phyloP scores from a whole-genome alignment of 352 stramenopile genomes.

The Phytophthora litchii region DNA sequence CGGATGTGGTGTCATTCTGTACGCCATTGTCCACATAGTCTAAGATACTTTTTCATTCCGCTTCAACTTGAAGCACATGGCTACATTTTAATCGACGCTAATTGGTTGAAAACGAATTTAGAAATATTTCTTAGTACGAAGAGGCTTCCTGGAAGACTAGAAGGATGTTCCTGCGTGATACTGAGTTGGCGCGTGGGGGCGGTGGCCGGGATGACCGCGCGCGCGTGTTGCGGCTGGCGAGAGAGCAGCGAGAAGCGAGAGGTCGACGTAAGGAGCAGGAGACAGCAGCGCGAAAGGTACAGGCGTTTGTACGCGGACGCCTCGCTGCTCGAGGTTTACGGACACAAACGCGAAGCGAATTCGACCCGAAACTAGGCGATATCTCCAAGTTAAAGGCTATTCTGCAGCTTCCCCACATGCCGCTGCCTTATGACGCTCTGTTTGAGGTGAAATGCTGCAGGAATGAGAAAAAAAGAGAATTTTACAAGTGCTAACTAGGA shows the following conservation, averaged over 20 bases:
- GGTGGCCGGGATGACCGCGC: slow-evolving; percentile 39
- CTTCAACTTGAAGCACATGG: slow-evolving; percentile 22
- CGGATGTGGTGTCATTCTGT: slow-evolving; percentile 72
- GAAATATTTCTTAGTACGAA: neutral
- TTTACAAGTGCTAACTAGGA: too few relatives aligned
- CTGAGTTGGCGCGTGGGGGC: slow-evolving; percentile 43
- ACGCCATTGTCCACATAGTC: slow-evolving; percentile 53
- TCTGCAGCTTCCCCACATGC: slow-evolving; percentile 55
- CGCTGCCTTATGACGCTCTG: slow-evolving; percentile 54
- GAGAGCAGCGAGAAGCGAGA: slow-evolving; percentile 48
- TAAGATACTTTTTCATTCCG: neutral
- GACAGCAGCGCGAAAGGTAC: slow-evolving; percentile 35
- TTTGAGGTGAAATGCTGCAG: slow-evolving; percentile 39
- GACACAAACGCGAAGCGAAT: slow-evolving; percentile 31
- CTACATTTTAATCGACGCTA: slow-evolving; percentile 5
- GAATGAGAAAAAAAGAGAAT: neutral
- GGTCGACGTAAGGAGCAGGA: slow-evolving; percentile 47
- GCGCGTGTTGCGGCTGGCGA: slow-evolving; percentile 63
- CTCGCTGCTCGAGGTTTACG: slow-evolving; percentile 25
- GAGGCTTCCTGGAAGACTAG: too few relatives aligned
- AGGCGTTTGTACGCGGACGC: slow-evolving; percentile 53
- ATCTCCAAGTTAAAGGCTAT: slow-evolving; percentile 58
- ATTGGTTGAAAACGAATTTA: slow-evolving; percentile 26
- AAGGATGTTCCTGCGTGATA: slow-evolving; percentile 60
- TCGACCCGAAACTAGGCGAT: slow-evolving; percentile 63